These are phyloP conservation scores for Naganishia vaughanmartiniae DNA, from an alignment of 768 basidiomycete genomes.

Conservation along the genomic window DNA sequence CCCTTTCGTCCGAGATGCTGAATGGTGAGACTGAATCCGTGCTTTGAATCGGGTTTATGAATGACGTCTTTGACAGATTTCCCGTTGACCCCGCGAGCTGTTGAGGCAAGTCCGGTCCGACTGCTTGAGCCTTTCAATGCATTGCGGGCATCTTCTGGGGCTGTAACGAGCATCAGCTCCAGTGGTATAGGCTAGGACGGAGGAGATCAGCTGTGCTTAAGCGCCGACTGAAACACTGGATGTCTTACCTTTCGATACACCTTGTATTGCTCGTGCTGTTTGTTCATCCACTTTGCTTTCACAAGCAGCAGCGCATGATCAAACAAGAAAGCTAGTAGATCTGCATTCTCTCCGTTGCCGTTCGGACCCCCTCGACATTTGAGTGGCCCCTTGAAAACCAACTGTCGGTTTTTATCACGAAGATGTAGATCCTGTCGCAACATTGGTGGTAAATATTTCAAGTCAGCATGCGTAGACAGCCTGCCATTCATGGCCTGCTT, in stretches of 20 bases:
- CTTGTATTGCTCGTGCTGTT: conserved; percentile 77
- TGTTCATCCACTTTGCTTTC: conserved; percentile 71
- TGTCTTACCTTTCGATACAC: conserved; percentile 78
- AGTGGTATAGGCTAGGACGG: conserved; percentile 83
- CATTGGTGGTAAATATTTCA: background rate
- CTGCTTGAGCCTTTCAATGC: conserved; percentile 45
- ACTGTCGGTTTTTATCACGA: conserved; percentile 80
- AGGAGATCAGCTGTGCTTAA: background rate
- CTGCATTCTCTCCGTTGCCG: conserved; percentile 68
- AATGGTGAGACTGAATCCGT: conserved; percentile 88
- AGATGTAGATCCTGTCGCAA: conserved; percentile 71
- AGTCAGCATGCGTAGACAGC: background rate
- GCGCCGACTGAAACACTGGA: conserved; percentile 42
- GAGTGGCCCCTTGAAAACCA: conserved; percentile 83
- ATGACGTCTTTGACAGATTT: conserved; percentile 41
- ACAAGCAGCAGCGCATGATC: conserved; percentile 95
- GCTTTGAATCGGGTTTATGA: conserved; percentile 61
- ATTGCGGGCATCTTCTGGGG: conserved; percentile 67
- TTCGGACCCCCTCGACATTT: conserved; percentile 75
- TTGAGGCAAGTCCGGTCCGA: conserved; percentile 34
- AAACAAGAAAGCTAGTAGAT: conserved; percentile 89
- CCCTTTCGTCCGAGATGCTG: conserved; percentile 88
- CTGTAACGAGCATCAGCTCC: conserved; percentile 79
- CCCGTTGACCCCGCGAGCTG: conserved; percentile 37
- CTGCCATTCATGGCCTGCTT: background rate